Evolutionary conservation across 73 alveolate genomes (phyloP), one percentile per base, ranked within the genome.

Genomic region (Stentor coeruleus): DNA sequence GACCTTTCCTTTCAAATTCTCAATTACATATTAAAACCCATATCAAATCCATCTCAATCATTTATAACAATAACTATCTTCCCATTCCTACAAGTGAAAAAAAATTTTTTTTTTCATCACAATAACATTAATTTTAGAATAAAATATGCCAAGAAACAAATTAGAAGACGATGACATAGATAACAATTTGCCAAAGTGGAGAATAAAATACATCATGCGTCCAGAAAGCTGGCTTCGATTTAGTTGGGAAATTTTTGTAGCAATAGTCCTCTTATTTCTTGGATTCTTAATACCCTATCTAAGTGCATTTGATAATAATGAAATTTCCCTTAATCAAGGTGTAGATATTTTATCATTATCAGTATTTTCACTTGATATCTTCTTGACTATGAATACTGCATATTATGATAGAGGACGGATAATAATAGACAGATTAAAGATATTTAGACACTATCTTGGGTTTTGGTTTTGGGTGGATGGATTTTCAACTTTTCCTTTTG

Each of bases 401-500:
- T 83, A 58, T 66, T 90, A 90, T 40, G 15, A 59, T 15, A 40
- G 82, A 28, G 95, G 95, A 15, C 37, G 59, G n/a, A 40, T 90
- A 39, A 73, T 82, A 15, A 86, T 82, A 88, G 87, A 87, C 79
- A 76, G 96, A 58, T 57, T 66, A 58, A 77, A 77, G 4, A 77
- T 87, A 15, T 59, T 90, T 14, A 11, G 33, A 55, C 39, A 80
- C 38, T 92, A 92, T 58, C 26, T 90, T 26, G 74, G 57, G 60
- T 86, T 90, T 2, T 92, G 96, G 94, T 90, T 92, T 72, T 39
- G 84, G 59, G 55, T 90, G 26, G 97, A 92, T 58, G 82, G n/a
- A 74, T 75, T 84, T 6, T 84, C 97, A 3, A 72, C 91, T 35
- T 76, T 92, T 75, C 97, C 97, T 11, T 92, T 83, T 77, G 79